A percentile compares a stretch with the other conserved stretches of the same genome.
phyloP scores from a whole-genome alignment of 495 filamentous ascomycete species.

The Hamigera avellanea region DNA sequence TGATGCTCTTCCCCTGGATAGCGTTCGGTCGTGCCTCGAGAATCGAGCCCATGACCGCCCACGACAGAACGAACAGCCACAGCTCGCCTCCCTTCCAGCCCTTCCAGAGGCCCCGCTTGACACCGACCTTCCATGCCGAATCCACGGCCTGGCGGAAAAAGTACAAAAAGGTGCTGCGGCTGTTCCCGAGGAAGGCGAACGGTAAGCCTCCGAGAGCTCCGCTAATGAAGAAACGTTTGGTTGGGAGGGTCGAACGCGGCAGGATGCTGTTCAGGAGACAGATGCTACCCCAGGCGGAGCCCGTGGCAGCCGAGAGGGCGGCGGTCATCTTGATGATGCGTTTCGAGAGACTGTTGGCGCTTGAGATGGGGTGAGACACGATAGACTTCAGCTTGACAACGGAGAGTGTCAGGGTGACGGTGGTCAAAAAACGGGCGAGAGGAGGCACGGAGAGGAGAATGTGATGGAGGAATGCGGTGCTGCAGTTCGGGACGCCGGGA shows the following conservation, averaged over 20 bases:
- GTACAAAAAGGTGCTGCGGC: conserved; percentile 56
- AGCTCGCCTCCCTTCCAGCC: conserved; percentile 75
- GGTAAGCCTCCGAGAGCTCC: conserved; percentile 68
- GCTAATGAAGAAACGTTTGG: conserved; percentile 75
- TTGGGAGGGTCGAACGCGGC: conserved; percentile 63
- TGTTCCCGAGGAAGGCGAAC: conserved; percentile 62
- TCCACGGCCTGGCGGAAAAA: conserved; percentile 63
- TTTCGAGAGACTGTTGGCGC: conserved; percentile 49
- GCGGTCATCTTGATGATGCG: conserved; percentile 55
- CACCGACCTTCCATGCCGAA: conserved; percentile 79
- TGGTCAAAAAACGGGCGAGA: conserved; percentile 62
- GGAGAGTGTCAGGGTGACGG: conserved; percentile 56
- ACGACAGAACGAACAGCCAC: conserved; percentile 61
- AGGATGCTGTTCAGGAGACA: conserved; percentile 76
- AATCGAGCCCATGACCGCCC: conserved; percentile 66
- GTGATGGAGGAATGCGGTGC: conserved; percentile 72
- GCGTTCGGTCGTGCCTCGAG: conserved; percentile 61
- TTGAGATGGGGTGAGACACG: conserved; percentile 50
- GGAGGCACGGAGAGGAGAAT: conserved; percentile 69
- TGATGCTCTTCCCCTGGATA: conserved; percentile 52
- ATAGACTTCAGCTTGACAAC: conserved; percentile 55
- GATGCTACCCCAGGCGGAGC: conserved; percentile 74
- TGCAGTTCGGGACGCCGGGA: conserved; percentile 74
- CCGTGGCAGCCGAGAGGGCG: conserved; percentile 66
- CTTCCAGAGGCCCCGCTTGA: conserved; percentile 74